A percentile compares a stretch with the other conserved stretches of the same genome.
Conservation (phyloP, 352 stramenopile genomes). For the Lagenidium giganteum region DNA sequence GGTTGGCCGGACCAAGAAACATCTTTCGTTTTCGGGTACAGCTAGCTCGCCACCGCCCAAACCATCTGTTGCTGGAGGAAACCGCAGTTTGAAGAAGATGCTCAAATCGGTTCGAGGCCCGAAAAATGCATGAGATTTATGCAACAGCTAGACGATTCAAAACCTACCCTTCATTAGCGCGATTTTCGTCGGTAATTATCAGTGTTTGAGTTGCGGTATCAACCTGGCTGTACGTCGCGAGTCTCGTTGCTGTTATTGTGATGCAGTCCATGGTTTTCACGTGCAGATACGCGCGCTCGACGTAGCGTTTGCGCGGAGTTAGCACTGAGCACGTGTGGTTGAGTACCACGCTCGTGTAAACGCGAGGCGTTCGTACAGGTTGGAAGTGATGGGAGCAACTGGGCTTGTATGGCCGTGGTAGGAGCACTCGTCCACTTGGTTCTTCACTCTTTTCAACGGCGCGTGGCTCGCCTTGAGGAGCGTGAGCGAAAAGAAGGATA, state of each 20-base stretch:
- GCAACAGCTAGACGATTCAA: neutral
- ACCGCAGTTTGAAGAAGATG: constrained; percentile 60
- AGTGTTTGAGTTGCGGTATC: neutral
- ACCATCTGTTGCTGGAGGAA: constrained; percentile 7
- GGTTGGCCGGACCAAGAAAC: too few relatives aligned
- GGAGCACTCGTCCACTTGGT: constrained; percentile 28
- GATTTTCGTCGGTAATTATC: neutral
- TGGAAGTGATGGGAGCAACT: constrained; percentile 31
- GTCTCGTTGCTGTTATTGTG: too few relatives aligned
- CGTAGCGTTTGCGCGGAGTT: constrained; percentile 15
- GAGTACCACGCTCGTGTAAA: constrained; percentile 24
- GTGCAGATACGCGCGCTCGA: constrained; percentile 17
- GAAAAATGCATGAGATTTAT: constrained; percentile 49
- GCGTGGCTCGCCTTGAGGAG: constrained; percentile 1
- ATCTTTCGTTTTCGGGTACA: too few relatives aligned
- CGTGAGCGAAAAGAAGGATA: neutral
- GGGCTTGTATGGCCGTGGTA: constrained; percentile 26
- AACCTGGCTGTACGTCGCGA: too few relatives aligned
- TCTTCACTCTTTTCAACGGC: constrained; percentile 2
- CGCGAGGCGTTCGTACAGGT: constrained; percentile 23
- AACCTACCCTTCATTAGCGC: neutral
- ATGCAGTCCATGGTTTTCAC: neutral
- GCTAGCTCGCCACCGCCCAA: constrained; percentile 19
- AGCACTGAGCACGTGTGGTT: constrained; percentile 32
- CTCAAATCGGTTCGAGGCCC: constrained; percentile 65